Conservation (phyloP, 1,139 yeast genomes). For the Debaryomyces sp. region DNA sequence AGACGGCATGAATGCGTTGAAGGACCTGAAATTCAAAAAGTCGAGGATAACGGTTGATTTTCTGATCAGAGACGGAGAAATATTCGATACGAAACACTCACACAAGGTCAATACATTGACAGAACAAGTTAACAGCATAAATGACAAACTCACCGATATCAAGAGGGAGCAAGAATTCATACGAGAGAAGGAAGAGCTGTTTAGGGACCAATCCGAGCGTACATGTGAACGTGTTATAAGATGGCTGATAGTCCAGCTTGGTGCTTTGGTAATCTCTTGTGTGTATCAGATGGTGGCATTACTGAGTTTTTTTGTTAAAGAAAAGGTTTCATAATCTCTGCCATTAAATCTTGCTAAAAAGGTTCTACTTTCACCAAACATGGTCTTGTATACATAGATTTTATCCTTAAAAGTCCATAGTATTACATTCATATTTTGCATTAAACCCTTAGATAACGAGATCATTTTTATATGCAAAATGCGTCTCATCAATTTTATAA, state of each 20-base stretch:
- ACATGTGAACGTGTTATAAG: constrained; percentile 66
- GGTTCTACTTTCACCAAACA: neutral
- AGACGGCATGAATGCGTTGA: constrained; percentile 13
- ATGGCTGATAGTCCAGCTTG: constrained; percentile 66
- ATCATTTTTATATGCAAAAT: constrained; percentile 2
- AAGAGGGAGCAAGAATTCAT: constrained; percentile 67
- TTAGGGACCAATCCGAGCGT: constrained; percentile 67
- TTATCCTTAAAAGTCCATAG: neutral
- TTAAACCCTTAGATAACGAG: neutral
- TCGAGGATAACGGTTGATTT: constrained; percentile 54
- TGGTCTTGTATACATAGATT: neutral
- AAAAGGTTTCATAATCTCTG: constrained; percentile 34
- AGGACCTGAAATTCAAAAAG: constrained; percentile 54
- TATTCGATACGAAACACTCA: constrained; percentile 54
- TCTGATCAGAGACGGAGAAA: constrained; percentile 52
- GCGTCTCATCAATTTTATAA: neutral
- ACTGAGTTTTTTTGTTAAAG: constrained; percentile 66
- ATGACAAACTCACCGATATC: constrained; percentile 57
- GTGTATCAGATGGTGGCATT: constrained; percentile 69
- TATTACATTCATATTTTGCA: neutral
- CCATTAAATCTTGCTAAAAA: neutral
- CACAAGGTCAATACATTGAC: constrained; percentile 52
- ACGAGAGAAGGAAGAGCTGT: constrained; percentile 68
- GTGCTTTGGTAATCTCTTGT: constrained; percentile 59
- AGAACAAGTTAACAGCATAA: constrained; percentile 54